Evolutionary conservation across 2,329 filamentous ascomycete genomes (phyloP), one percentile per base, ranked within the genome.

Genomic region (Trichoderma atrobrunneum): DNA sequence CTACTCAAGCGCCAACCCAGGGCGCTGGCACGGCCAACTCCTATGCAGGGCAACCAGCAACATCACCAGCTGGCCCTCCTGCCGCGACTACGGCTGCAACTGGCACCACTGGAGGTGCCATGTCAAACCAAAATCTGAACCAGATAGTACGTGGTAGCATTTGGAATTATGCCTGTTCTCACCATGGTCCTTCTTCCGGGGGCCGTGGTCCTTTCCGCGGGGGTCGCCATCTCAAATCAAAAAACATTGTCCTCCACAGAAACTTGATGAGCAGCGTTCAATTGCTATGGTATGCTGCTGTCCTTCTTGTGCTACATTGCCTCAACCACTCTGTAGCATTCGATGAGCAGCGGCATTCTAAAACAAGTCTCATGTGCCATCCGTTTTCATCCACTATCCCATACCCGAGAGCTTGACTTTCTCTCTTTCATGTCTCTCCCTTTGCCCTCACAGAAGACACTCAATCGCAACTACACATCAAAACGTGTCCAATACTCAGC

Each of bases 81-180:
- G 76, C 77, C 8, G 78, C 83, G 21, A 75, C 82, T 6, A 73
- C 80, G 34, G 39, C 63, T 34, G 74, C 82, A 2, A 77, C 82
- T 7, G 77, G 77, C 7, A 43, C 75, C 12, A 70, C 72, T 39
- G 74, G 74, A 8, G 75, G 77, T 24, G 81, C 83, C 11, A 91
- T 94, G 83, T 94, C 92, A 2, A 94, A 95, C 74, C 93, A 97
- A 78, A 97, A 98, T 79, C 82, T 98, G 1, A 98, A 98, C 78
- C 94, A 97, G 77, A 98, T 98, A 82, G 95, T 98, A 87, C 88
- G 95, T 85, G 34, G 14, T 86, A 60, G 56, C 11, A 32, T 30
- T 59, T 59, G 48, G n/a, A 51, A 51, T 51, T 24, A 24, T 51
- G 48, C 48, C 48, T 51, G 48, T 24, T 51, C 48, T n/a, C n/a